These are phyloP conservation scores for Spathaspora passalidarum DNA, from an alignment of 805 yeast species.

Conservation along the genomic window DNA sequence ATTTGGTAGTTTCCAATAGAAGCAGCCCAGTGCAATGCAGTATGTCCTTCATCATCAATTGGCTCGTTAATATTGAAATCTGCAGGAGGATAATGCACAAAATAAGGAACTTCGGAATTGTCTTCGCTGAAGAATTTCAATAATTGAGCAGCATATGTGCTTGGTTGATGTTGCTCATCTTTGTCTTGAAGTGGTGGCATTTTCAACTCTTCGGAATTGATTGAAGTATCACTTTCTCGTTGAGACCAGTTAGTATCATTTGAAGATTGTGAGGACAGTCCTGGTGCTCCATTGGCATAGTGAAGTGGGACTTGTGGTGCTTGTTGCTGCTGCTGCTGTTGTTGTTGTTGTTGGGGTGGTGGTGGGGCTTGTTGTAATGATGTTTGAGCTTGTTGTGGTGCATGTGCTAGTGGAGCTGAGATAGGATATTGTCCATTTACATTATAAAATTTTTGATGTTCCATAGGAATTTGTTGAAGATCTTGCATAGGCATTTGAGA, in stretches of 20 bases:
- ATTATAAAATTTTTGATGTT: slow-evolving; percentile 11
- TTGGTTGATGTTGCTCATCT: slow-evolving; percentile 34
- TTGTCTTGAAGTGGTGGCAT: slow-evolving; percentile 22
- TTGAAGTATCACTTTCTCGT: slow-evolving; percentile 41
- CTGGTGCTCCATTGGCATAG: slow-evolving; percentile 4
- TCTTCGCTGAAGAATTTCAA: slow-evolving; percentile 43
- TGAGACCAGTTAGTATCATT: slow-evolving; percentile 44
- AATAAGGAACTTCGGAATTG: slow-evolving; percentile 53
- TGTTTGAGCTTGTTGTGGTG: no score
- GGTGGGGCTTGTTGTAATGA: no score
- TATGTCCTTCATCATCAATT: slow-evolving; percentile 92
- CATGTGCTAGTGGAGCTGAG: background rate
- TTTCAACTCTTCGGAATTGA: slow-evolving; percentile 26
- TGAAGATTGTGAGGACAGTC: slow-evolving; percentile 33
- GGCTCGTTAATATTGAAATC: slow-evolving; percentile 70
- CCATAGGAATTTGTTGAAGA: slow-evolving; percentile 4
- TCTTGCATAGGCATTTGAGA: slow-evolving; percentile 14
- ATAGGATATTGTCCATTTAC: slow-evolving; percentile 9
- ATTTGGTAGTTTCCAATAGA: slow-evolving; percentile 85
- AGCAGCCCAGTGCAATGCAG: slow-evolving; percentile 97
- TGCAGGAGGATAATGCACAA: slow-evolving; percentile 59
- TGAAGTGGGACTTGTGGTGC: slow-evolving; percentile 6
- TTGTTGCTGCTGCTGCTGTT: slow-evolving; percentile 15
- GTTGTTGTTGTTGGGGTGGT: slow-evolving; percentile 12
- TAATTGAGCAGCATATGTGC: slow-evolving; percentile 42